Base-by-base conservation (phyloP, 108 stramenopile species). In the Pseudonitzschia delicatissima region DNA sequence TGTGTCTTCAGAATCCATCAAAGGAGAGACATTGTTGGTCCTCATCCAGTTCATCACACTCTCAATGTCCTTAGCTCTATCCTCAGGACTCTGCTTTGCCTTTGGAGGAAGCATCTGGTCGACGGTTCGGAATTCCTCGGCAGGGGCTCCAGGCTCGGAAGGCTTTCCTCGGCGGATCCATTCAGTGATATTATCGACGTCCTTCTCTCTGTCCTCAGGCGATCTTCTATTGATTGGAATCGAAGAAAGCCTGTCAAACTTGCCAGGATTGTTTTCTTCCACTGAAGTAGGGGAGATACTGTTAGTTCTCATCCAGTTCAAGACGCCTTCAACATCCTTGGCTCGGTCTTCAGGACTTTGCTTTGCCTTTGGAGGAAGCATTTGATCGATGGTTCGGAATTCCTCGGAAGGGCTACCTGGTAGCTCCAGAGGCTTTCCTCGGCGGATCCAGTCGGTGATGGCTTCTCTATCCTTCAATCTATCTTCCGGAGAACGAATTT, bases 21-120 rank as follows among this genome's bases (percentile, higher is more conserved):
- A 23, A 33, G 57, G n/a, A 6, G 50, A 51, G 13, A 28, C 21
- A 53, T 65, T 72, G 31, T 64, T 44, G 40, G 59, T 55, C 12
- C 73, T 62, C 39, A 80, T 26, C 79, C 79, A 80, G 35, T 59
- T 67, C 34, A 80, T 45, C 23, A 73, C 69, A 45, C 61, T 71
- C 37, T 74, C 69, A 39, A 80, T 62, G 44, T 80, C 79, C 31
- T 58, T 57, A n/a, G 77, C 77, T 9, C 72, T 67, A 12, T 65
- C 51, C 29, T 74, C 52, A 7, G 39, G 12, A 45, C 45, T 26
- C 26, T 66, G 72, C 5, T 57, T 57, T 29, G 23, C 32, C 33
- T 45, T 65, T 45, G n/a, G 32, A 11, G 52, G 72, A 37, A 50
- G 64, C 23, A 67, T 65, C 61, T 72, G 71, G 58, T 79, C 73